Evolutionary conservation across 2,329 filamentous ascomycete genomes (phyloP).

Genomic region (Penicillium psychrosexuale): DNA sequence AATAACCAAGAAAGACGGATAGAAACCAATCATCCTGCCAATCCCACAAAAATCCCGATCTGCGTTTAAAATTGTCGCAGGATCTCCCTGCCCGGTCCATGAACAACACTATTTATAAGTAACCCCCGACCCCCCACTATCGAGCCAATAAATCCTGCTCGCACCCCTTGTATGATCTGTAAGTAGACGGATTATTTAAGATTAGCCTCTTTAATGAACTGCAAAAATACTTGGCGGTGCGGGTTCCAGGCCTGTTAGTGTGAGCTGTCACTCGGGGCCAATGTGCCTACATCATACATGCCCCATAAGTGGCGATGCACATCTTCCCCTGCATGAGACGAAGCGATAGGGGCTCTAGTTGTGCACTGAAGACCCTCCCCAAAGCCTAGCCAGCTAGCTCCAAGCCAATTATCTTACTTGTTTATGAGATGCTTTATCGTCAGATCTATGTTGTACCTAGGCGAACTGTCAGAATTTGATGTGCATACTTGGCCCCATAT

Average conservation of each 20-base stretch:
- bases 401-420: not conserved
- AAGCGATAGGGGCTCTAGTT: not conserved
- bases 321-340: not conserved
- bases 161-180: slow-evolving; percentile 8
- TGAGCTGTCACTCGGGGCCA: slow-evolving; percentile 3
- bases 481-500: not conserved
- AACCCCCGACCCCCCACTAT: too few relatives aligned
- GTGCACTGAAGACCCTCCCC: not conserved
- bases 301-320: not conserved
- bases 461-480: not conserved
- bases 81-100: not conserved
- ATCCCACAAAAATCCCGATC: not conserved
- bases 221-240: not conserved
- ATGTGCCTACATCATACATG: not conserved
- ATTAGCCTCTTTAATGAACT: not conserved
- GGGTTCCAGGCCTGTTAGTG: not conserved
- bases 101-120: not conserved
- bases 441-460: too few relatives aligned
- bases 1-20: not conserved
- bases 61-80: not conserved
- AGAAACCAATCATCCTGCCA: slow-evolving; percentile 6
- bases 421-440: not conserved
- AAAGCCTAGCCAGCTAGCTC: not conserved
- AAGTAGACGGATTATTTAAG: not conserved
- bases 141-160: not conserved